Base-by-base conservation (phyloP, 2,329 filamentous ascomycete species). In the Exophiala sp. region DNA sequence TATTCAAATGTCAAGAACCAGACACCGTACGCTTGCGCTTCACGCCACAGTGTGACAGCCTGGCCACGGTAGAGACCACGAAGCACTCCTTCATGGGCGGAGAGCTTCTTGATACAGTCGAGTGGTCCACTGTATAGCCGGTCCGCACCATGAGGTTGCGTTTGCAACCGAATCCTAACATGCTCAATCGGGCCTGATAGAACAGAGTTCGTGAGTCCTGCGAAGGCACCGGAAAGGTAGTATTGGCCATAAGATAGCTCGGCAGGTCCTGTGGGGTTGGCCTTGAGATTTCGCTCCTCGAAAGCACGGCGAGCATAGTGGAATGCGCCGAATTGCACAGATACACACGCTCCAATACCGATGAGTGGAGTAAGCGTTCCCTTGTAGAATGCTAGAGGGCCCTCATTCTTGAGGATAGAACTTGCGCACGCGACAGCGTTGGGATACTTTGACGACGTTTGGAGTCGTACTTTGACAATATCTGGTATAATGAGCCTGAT, bases 281-380 rank as follows among this genome's bases (percentile, higher is more conserved):
- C 49, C 11, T 47, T 40, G 13, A 60, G 34, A 70, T 95, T 95
- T 58, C 78, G 77, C 38, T 79, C 73, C 73, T 97, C 91, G 66
- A 98, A 82, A 63, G 80, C 84, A 52, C 93, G 87, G 53, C 88
- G 86, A 7, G 91, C 90, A 65, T 86, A 84, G 75, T 96, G 89
- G 77, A 97, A 98, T 62, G 86, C 93, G 57, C 90, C 93, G 69
- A 98, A 98, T 75, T 98, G 93, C 62, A 98, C 85, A n/a, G 89
- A 96, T 39, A 82, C 90, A 68, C 93, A 98, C 60, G 93, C 93
- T 61, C 93, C 93, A 65, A 98, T 97, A 60, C 93, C 93, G 50
- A 98, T 80, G 48, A 98, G 77, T 0, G 93, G 93, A 3, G 93
- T 97, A 49, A 98, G 76, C 0, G 93, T 97, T 63, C 93, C 93